Percentiles rank a stretch among this genome's conserved stretches.
Conservation (phyloP, 345 rosid genomes). For the Cardamine occulta region DNA sequence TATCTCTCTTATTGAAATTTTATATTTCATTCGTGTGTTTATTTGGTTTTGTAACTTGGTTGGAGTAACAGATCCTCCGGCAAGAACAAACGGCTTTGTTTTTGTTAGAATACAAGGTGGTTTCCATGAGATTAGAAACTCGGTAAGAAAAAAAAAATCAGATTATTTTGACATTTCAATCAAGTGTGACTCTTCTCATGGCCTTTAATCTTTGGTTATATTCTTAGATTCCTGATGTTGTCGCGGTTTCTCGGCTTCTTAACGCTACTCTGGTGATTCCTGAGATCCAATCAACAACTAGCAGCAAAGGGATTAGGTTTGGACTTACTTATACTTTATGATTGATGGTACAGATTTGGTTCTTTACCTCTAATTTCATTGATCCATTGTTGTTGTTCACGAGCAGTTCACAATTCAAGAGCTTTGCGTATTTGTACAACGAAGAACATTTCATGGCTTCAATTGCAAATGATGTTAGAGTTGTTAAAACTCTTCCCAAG, state of each 20-base stretch:
- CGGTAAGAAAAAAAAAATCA: slow-evolving; percentile 56
- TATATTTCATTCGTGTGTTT: neutral
- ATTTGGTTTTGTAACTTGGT: slow-evolving; percentile 17
- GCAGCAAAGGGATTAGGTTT: slow-evolving; percentile 89
- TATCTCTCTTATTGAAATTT: neutral
- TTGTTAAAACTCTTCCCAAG: slow-evolving; percentile 93
- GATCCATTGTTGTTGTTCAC: slow-evolving; percentile 32
- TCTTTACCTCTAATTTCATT: slow-evolving; percentile 7
- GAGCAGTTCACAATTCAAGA: slow-evolving; percentile 92
- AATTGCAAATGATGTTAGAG: slow-evolving; percentile 66
- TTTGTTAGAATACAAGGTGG: slow-evolving; percentile 98
- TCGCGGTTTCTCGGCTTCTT: slow-evolving; percentile 82
- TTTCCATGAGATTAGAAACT: slow-evolving; percentile 93
- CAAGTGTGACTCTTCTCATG: slow-evolving; percentile 7
- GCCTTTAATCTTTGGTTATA: slow-evolving; percentile 7
- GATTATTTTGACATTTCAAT: slow-evolving; percentile 7
- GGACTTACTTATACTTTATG: neutral
- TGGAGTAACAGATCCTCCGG: slow-evolving; percentile 58
- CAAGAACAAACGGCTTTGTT: slow-evolving; percentile 67
- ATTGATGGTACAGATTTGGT: neutral
- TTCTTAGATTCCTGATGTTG: slow-evolving; percentile 77
- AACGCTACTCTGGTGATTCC: slow-evolving; percentile 92
- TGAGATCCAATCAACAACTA: slow-evolving; percentile 96
- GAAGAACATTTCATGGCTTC: slow-evolving; percentile 90
- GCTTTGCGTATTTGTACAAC: slow-evolving; percentile 90